These are phyloP conservation scores for Plasmodium yoelii DNA, from an alignment of 169 alveolate species.

Conservation along the genomic window DNA sequence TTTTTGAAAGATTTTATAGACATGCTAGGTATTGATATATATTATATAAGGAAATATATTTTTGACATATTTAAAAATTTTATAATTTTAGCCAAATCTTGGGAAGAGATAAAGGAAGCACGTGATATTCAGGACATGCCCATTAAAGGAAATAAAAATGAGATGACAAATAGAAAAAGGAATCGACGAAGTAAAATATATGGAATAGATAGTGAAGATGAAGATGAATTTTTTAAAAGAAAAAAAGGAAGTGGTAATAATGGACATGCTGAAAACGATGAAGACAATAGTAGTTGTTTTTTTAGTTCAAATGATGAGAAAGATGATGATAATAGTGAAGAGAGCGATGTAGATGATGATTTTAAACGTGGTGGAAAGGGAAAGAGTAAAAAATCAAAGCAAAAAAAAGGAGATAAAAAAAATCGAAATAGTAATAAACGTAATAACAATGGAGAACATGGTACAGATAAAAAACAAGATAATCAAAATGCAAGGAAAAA, in stretches of 20 bases:
- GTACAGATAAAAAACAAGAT: not conserved
- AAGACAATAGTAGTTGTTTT: constrained; percentile 11
- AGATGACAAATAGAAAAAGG: not conserved
- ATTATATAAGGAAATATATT: constrained; percentile 64
- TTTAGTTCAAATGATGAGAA: constrained; percentile 5
- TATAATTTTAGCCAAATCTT: constrained; percentile 52
- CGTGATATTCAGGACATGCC: not conserved
- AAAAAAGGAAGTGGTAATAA: not conserved
- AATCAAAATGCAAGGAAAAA: constrained; percentile 12
- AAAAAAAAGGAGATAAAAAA: not conserved
- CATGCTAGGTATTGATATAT: constrained; percentile 69
- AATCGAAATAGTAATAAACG: constrained; percentile 7
- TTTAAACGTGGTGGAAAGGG: constrained; percentile 1
- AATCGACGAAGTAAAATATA: not conserved
- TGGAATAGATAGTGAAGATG: not conserved
- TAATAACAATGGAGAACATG: constrained; percentile 10
- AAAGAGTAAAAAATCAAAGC: constrained; percentile 6
- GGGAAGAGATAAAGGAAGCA: constrained; percentile 37
- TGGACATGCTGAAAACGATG: not conserved
- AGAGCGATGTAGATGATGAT: too few species aligned
- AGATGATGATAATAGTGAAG: not conserved
- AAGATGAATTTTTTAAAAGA: not conserved
- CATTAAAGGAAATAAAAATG: not conserved
- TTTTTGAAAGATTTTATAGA: constrained; percentile 56
- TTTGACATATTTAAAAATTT: constrained; percentile 69